phyloP scores from a whole-genome alignment of 176 grass and related monocot species.

The Dendrocalamus sinicus region DNA sequence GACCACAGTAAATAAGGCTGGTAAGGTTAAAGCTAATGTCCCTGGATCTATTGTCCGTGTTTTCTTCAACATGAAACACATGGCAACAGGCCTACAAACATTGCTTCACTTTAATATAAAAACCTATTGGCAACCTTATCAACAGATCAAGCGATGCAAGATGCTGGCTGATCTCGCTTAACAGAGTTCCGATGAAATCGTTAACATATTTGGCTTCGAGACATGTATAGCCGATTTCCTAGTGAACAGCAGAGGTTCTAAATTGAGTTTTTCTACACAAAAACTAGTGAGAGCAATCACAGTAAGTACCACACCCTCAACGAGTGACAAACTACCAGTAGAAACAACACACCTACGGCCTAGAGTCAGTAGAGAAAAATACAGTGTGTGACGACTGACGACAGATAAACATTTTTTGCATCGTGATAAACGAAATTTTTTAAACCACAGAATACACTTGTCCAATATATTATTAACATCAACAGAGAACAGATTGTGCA shows the following conservation, averaged over 20 bases:
- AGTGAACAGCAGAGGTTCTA: background rate
- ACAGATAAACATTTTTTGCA: background rate
- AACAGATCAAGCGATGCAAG: background rate
- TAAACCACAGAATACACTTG: background rate
- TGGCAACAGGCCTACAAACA: background rate
- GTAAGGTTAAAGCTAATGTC: background rate
- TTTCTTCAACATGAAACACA: background rate
- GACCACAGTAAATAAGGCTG: background rate
- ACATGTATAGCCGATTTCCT: background rate
- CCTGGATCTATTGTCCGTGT: background rate
- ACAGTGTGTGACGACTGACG: no score
- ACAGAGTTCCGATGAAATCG: background rate
- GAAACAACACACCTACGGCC: background rate
- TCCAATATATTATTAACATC: background rate
- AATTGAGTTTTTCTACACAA: background rate
- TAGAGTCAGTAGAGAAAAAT: background rate
- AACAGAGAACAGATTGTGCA: background rate
- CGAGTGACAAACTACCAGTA: background rate
- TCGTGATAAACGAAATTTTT: background rate
- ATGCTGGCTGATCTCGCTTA: background rate
- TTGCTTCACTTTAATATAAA: background rate
- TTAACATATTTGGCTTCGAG: background rate
- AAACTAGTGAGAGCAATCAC: background rate
- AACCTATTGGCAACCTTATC: background rate
- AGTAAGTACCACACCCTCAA: background rate